Conservation (phyloP, 805 yeast species). For the Isabelozyma rhagii region DNA sequence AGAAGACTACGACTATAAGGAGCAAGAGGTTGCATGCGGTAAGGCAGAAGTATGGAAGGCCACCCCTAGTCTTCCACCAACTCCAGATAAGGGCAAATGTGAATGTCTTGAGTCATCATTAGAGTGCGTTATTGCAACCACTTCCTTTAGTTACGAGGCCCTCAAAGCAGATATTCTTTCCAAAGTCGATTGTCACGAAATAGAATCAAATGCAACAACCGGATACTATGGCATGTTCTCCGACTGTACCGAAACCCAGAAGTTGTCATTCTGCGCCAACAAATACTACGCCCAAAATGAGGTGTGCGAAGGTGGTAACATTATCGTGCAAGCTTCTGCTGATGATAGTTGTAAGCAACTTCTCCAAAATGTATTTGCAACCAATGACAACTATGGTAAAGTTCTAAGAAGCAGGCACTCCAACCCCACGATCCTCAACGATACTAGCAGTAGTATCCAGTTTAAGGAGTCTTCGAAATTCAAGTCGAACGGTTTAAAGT, state of each 20-base stretch:
- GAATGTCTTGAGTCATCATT: slow-evolving; percentile 42
- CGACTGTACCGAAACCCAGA: slow-evolving; percentile 35
- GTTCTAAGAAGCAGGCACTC: neutral
- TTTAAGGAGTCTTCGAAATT: neutral
- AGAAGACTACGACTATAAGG: slow-evolving; percentile 1
- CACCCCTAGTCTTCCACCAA: slow-evolving; percentile 28
- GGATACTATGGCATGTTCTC: slow-evolving; percentile 45
- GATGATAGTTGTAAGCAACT: neutral
- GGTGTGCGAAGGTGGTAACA: slow-evolving; percentile 20
- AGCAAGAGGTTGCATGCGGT: slow-evolving; percentile 1
- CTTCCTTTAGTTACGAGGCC: slow-evolving; percentile 13
- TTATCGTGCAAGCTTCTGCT: neutral
- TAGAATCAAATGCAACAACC: slow-evolving; percentile 27
- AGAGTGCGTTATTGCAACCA: slow-evolving; percentile 33
- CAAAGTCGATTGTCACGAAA: slow-evolving; percentile 35
- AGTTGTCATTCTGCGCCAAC: slow-evolving; percentile 40
- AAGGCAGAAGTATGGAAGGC: slow-evolving; percentile 14
- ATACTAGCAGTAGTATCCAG: neutral
- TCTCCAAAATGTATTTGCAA: neutral
- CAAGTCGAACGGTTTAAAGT: neutral
- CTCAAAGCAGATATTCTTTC: slow-evolving; percentile 33
- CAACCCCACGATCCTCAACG: neutral
- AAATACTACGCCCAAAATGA: slow-evolving; percentile 23
- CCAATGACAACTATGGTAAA: neutral
- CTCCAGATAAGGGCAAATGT: slow-evolving; percentile 42